phyloP scores from a whole-genome alignment of 441 rosid genomes.

The Dalechampia spathulata region DNA sequence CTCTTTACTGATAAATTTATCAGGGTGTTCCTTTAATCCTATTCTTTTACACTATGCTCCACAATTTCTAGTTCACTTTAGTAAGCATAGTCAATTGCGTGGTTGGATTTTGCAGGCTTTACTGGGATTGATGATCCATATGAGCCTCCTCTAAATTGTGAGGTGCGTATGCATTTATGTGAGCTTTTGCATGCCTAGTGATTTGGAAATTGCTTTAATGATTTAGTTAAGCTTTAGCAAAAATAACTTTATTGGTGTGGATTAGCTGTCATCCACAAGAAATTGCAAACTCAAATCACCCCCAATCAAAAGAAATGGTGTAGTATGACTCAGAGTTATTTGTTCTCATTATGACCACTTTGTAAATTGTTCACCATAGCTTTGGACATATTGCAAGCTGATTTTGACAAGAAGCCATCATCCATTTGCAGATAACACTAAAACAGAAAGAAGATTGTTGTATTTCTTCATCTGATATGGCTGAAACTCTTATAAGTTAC shows the following conservation, averaged over 20 bases:
- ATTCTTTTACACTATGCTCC: background rate
- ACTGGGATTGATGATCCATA: conserved; percentile 91
- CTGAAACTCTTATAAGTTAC: conserved; percentile 54
- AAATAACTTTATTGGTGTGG: too few species aligned
- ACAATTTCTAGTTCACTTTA: background rate
- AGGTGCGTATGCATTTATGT: conserved; percentile 36
- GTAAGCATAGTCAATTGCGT: background rate
- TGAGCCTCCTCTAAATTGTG: conserved; percentile 68
- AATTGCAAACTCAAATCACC: too few species aligned
- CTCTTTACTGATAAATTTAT: background rate
- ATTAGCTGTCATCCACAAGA: too few species aligned
- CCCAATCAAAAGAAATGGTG: too few species aligned
- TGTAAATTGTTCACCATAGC: too few species aligned
- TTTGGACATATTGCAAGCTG: background rate
- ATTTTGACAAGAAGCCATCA: conserved; percentile 3
- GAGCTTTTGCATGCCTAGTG: too few species aligned
- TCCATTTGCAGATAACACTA: conserved; percentile 46
- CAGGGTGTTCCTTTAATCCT: background rate
- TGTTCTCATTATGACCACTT: too few species aligned
- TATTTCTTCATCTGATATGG: conserved; percentile 55
- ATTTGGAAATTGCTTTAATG: too few species aligned
- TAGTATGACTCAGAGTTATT: too few species aligned
- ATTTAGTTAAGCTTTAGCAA: too few species aligned
- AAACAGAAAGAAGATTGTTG: conserved; percentile 25
- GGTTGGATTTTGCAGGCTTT: conserved; percentile 47